Evolutionary conservation across 1,139 yeast species (phyloP), one percentile per base, ranked within the genome.

Genomic region (Yamadazyma dushanensis): DNA sequence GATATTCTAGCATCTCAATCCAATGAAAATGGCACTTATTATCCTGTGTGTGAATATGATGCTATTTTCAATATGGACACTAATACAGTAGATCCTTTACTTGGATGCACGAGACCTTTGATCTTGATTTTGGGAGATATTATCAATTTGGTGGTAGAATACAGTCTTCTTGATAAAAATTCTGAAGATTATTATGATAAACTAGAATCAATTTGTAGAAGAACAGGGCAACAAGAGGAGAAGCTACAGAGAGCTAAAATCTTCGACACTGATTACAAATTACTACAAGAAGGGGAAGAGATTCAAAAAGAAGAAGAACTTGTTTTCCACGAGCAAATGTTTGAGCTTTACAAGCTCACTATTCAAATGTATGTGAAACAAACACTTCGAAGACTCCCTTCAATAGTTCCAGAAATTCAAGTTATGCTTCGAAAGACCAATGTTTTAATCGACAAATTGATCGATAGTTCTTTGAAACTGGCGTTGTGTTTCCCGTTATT

Each of bases 1-100:
- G 61, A 57, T 34, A 51, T 57, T 15, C 28, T 56, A 32, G 61
- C 60, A 1, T 56, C 61, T 1, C 61, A 55, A 36, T 47, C 57
- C 5, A 54, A 56, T 35, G 56, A 53, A 34, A 51, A 53, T 41
- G 61, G 60, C 3, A 53, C 58, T 0, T 54, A 50, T 37, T 56
- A 46, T 32, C 47, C 57, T 3, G 44, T 54, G 6, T 25, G 34
- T 5, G 56, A 52, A 11, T 56, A 56, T 29, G n/a, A 26, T n/a
- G 26, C 24, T 5, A 26, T 41, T 6, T 41, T 39, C 31, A 15
- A 29, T 4, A 30, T 18, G 16, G 16, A 18, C 10, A 26, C 29
- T 9, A 16, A 25, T 14, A 26, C 20, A 10, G 31, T 38, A 16
- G 45, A 41, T 19, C 43, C 45, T 8, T 32, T 39, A 16, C 37